A percentile compares a stretch with the other conserved stretches of the same genome.
These are phyloP conservation scores for Ogataea trehaloabstinens DNA, from an alignment of 805 yeast species.

Conservation along the genomic window DNA sequence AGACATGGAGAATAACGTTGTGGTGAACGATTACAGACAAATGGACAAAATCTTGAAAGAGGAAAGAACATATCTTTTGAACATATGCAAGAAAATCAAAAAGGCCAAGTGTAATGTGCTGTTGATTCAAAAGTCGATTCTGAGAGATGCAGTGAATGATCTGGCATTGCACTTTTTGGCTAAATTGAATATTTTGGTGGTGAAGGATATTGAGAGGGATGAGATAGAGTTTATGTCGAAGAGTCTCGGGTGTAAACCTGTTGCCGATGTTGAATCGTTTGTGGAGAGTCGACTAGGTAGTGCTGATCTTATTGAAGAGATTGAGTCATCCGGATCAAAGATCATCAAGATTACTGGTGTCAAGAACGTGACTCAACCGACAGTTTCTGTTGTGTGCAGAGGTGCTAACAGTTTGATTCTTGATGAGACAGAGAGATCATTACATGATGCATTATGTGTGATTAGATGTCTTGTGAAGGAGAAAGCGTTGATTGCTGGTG, in stretches of 20 bases:
- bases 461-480: constrained; percentile 83
- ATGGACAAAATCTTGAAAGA: constrained; percentile 98
- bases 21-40: constrained; percentile 96
- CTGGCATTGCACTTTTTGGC: constrained; percentile 92
- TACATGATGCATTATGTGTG: constrained; percentile 97
- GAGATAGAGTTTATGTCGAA: constrained; percentile 87
- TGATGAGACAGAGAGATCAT: constrained; percentile 95
- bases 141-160: constrained; percentile 93
- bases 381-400: constrained; percentile 88
- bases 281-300: constrained; percentile 89
- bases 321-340: constrained; percentile 83
- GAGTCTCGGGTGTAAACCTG: constrained; percentile 91
- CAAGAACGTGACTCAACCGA: constrained; percentile 53
- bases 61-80: constrained; percentile 92
- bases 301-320: constrained; percentile 92
- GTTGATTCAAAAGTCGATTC: constrained; percentile 86
- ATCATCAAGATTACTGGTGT: constrained; percentile 87
- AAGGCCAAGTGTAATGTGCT: constrained; percentile 95
- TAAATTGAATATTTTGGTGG: constrained; percentile 89
- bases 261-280: constrained; percentile 92
- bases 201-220: constrained; percentile 93
- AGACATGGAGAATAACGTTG: constrained; percentile 95
- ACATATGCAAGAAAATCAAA: constrained; percentile 93
- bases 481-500: constrained; percentile 92
- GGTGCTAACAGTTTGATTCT: constrained; percentile 90